Base-by-base conservation (phyloP, 225 moss, liverwort and hornwort species). In the Thuidium tamariscinum region DNA sequence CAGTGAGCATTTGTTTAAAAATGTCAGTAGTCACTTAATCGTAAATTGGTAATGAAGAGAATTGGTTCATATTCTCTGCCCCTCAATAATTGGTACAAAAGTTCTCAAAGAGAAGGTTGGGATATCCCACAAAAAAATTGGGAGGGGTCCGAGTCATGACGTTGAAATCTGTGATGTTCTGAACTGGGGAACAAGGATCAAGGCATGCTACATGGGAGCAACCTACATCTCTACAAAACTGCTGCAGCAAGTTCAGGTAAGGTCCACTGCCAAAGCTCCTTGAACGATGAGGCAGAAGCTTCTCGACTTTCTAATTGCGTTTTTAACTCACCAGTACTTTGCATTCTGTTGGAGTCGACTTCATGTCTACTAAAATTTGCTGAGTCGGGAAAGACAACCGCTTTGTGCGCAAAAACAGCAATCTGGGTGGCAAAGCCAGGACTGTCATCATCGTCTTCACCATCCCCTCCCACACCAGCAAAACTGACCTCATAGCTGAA, bases 351-450 rank as follows among this genome's bases (percentile, higher is more conserved):
- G 13, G 80, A 87, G 66, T 61, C 77, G 16, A 73, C 48, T 65
- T 74, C 80, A 49, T 41, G n/a, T 84, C 52, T 67, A 73, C 70
- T 77, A 44, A 80, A 46, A 46, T 74, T 72, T 79, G 54, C 85
- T 62, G 82, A 78, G 66, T 60, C 75, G 22, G 89, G 88, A 57
- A 77, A 77, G 54, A 80, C 65, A 44, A 87, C 73, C 56, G 78
- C 83, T 41, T 81, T 88, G 62, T 74, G 91, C 41, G 81, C 86
- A 89, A 99, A 99, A 25, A 97, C 88, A 60, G 99, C 99, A 78
- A 97, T 97, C 88, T 99, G 99, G 55, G 99, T 97, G 15, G 99
- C 99, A 86, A 94, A 99, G 25, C 99, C 99, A 83, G 99, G 97
- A 51, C 99, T 94, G 68, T 79, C 82, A 17, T 94, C 94, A 85